phyloP scores from a whole-genome alignment of 139 green algal genomes.

The Chlamydomonas urium region DNA sequence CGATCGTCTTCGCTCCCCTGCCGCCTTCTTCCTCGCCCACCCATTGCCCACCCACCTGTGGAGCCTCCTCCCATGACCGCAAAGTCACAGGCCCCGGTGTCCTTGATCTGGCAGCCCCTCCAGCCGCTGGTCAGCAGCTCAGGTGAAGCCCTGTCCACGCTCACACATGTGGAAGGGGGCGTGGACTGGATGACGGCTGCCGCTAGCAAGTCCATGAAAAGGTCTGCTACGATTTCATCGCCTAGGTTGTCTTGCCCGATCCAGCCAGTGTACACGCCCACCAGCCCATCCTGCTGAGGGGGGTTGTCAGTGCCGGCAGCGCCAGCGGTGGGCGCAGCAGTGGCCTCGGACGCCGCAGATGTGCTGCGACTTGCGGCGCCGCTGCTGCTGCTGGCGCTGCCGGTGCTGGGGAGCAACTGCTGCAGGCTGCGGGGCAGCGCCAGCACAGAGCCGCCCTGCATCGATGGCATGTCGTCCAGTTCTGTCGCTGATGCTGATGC shows the following conservation, averaged over 20 bases:
- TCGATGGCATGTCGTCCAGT: too few species aligned
- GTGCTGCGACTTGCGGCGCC: too few species aligned
- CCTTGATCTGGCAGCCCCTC: not conserved
- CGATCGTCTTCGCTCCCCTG: too few species aligned
- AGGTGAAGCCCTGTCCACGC: not conserved
- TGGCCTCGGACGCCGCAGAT: too few species aligned
- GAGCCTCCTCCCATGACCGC: slow-evolving; percentile 3
- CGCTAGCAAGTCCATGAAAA: slow-evolving; percentile 8
- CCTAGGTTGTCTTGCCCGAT: slow-evolving; percentile 1
- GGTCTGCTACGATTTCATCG: slow-evolving; percentile 13
- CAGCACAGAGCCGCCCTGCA: too few species aligned
- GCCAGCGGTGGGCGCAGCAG: not conserved
- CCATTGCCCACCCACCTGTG: slow-evolving; percentile 1
- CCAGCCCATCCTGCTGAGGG: too few species aligned
- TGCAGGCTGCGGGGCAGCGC: too few species aligned
- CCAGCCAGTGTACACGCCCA: slow-evolving; percentile 12
- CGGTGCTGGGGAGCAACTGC: too few species aligned
- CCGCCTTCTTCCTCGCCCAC: not conserved
- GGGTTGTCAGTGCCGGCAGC: not conserved
- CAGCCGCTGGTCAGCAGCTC: not conserved
- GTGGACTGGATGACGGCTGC: slow-evolving; percentile 6
- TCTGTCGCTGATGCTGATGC: too few species aligned
- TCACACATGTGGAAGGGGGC: not conserved
- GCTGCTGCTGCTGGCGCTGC: too few species aligned
- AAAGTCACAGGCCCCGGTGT: slow-evolving; percentile 7